A percentile compares a stretch with the other conserved stretches of the same genome.
These are phyloP conservation scores for Puya raimondii DNA, from an alignment of 176 grass and related monocot genomes.

Conservation along the genomic window DNA sequence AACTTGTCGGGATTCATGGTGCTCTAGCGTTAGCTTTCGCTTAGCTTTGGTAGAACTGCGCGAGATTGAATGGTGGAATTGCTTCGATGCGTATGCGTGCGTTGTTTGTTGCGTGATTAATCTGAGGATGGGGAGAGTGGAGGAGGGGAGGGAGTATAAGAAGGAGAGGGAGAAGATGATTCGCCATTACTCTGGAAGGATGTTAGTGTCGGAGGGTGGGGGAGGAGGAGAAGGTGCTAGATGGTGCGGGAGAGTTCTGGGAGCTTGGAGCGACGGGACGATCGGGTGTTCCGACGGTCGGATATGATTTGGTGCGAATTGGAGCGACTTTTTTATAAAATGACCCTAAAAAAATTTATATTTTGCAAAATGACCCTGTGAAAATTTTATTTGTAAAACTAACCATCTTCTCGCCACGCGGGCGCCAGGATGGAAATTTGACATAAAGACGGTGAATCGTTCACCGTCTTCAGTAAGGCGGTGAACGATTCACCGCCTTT, in stretches of 20 bases:
- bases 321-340: too few species aligned
- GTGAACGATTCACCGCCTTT: too few species aligned
- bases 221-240: conserved; percentile 11
- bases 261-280: not conserved
- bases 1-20: conserved; percentile 94
- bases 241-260: conserved; percentile 33
- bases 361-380: too few species aligned
- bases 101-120: not conserved
- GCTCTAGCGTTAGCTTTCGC: conserved; percentile 49
- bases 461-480: too few species aligned
- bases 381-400: too few species aligned
- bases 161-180: conserved; percentile 21
- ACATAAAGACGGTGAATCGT: too few species aligned
- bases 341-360: too few species aligned
- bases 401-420: too few species aligned
- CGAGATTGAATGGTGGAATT: not conserved
- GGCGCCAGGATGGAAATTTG: too few species aligned
- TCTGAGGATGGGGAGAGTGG: not conserved
- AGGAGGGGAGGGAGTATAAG: not conserved
- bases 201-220: conserved; percentile 8
- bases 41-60: not conserved
- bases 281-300: not conserved
- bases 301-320: too few species aligned
- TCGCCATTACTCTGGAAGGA: conserved; percentile 28
- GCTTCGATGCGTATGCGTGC: not conserved